A percentile compares a stretch with the other conserved stretches of the same genome.
Evolutionary conservation across 495 filamentous ascomycete genomes (phyloP).

Genomic region (Aspergillus asperescens): DNA sequence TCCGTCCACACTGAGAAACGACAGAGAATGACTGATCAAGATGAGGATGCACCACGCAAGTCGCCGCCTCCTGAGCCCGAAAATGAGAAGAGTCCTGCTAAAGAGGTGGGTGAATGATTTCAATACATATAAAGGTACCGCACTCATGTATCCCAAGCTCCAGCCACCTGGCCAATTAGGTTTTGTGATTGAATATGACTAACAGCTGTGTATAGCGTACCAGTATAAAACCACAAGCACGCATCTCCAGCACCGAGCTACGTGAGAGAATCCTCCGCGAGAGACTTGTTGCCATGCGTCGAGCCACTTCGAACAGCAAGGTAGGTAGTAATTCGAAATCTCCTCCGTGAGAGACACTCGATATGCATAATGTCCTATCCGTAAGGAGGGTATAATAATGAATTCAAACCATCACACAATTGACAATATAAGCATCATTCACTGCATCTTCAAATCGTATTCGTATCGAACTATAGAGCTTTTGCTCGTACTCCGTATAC

Average conservation of each 20-base stretch:
- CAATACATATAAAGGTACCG: slow-evolving; percentile 16
- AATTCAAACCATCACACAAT: not conserved
- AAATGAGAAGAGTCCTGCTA: slow-evolving; percentile 24
- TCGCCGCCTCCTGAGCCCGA: slow-evolving; percentile 29
- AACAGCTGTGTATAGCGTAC: slow-evolving; percentile 12
- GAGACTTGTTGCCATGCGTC: slow-evolving; percentile 53
- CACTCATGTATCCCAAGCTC: not conserved
- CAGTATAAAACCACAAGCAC: slow-evolving; percentile 2
- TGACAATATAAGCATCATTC: too few species aligned
- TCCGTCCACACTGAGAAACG: slow-evolving; percentile 48
- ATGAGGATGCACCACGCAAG: slow-evolving; percentile 38
- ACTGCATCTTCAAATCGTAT: not conserved
- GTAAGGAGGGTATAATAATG: not conserved
- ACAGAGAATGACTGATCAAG: slow-evolving; percentile 58
- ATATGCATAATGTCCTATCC: not conserved
- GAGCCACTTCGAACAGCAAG: slow-evolving; percentile 27
- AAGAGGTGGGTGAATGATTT: slow-evolving; percentile 49
- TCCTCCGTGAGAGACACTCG: not conserved
- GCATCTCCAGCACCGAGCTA: slow-evolving; percentile 48
- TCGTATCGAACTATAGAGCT: not conserved
- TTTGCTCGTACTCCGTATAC: not conserved
- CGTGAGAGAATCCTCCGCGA: slow-evolving; percentile 64
- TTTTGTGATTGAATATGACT: not conserved
- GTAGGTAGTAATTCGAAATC: slow-evolving; percentile 19
- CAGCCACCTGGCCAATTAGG: not conserved